Evolutionary conservation across 768 basidiomycete species (phyloP), one percentile per base, ranked within the genome.

Genomic region (Naganishia vishniacii): DNA sequence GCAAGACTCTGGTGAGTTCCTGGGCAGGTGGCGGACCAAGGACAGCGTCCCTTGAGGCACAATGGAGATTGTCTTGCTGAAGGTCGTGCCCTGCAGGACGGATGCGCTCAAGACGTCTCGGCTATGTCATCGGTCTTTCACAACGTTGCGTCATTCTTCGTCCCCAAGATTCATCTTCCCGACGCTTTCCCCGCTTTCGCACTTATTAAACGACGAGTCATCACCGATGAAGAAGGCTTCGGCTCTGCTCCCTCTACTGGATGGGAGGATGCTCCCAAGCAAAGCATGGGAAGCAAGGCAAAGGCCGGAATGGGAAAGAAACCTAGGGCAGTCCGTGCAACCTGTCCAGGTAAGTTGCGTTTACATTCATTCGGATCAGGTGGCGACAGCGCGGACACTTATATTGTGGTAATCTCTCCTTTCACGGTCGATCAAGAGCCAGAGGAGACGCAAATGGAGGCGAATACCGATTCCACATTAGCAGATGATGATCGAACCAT

Each of bases 231-330:
- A 4, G 32, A 56, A 41, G 53, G 53, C 12, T 41, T 40, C 34
- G 53, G 32, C 7, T 56, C 53, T 56, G 53, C 34, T 20, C 53
- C 37, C 6, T 23, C 9, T 40, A 56, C 37, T 16, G 34, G 20
- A 23, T 56, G 53, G 53, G 53, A 29, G 15, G 51, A 53, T 37
- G 51, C 51, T 34, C 51, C 51, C 13, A 34, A 53, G 20, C 15
- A 23, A 3, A 32, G 51, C 18, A 37, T 53, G 32, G 32, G 32
- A 25, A n/a, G 15, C 23, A 16, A 3, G 11, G 34, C 53, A 26
- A 23, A 56, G 53, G 23, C 32, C 12, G 53, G 53, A 18, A 56
- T 56, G 53, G 9, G 37, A n/a, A 20, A 56, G 40, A 29, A 41
- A 56, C 23, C 37, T 13, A 26, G 40, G 40, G 51, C 51, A 53